Conservation (phyloP, 164 flowering plant species). For the Umbilicus rupestris region DNA sequence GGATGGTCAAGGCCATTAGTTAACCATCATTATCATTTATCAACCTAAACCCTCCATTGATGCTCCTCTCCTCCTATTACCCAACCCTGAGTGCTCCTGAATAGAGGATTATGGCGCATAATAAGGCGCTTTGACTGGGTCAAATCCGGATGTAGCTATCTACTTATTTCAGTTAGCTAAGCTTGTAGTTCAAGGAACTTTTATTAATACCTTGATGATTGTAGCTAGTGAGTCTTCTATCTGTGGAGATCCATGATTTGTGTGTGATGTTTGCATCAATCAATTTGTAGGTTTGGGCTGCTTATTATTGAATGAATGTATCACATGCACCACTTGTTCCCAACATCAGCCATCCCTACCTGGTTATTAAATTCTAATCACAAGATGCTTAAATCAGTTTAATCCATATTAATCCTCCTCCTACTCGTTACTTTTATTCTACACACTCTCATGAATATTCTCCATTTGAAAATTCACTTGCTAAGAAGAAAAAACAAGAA, state of each 20-base stretch:
- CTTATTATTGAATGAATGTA: background rate
- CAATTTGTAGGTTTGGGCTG: background rate
- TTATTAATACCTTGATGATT: background rate
- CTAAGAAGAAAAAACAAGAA: too few relatives aligned
- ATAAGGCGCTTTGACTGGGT: background rate
- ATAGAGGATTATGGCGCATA: background rate
- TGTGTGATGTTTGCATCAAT: background rate
- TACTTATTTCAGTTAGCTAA: background rate
- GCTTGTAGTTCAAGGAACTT: background rate
- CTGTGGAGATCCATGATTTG: conserved; percentile 5
- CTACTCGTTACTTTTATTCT: too few relatives aligned
- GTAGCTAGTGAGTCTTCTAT: background rate
- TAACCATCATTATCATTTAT: background rate
- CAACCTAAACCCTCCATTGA: background rate
- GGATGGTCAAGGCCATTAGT: background rate
- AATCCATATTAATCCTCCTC: too few relatives aligned
- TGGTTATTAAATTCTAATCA: background rate
- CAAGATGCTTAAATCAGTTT: background rate
- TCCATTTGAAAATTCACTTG: too few relatives aligned
- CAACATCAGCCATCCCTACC: background rate
- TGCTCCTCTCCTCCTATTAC: background rate
- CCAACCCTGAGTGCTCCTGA: too few relatives aligned
- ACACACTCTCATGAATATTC: too few relatives aligned
- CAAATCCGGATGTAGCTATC: background rate
- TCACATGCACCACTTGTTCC: conserved; percentile 3